Conservation (phyloP, 805 yeast genomes). For the Maudiozyma bulderi region DNA sequence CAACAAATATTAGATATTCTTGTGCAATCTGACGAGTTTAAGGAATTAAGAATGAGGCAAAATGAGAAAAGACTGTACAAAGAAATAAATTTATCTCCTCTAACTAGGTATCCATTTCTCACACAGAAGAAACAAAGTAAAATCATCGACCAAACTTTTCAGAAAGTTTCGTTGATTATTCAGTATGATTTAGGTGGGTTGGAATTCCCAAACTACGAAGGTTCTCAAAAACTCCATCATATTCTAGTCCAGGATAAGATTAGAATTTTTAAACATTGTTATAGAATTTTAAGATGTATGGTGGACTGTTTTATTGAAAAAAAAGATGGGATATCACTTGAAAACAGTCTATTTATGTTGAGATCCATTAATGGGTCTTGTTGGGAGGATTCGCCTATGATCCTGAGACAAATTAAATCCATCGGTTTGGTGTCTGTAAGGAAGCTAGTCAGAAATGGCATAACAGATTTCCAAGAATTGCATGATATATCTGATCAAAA, state of each 20-base stretch:
- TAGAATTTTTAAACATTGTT: conserved; percentile 34
- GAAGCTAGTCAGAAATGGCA: conserved; percentile 30
- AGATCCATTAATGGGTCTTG: conserved; percentile 37
- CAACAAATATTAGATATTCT: conserved; percentile 23
- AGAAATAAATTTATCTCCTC: conserved; percentile 34
- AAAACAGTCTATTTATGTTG: conserved; percentile 30
- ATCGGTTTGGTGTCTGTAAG: conserved; percentile 36
- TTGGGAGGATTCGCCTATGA: conserved; percentile 42
- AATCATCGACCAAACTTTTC: conserved; percentile 20
- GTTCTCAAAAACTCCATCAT: conserved; percentile 32
- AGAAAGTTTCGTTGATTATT: conserved; percentile 35
- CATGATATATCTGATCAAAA: conserved; percentile 22
- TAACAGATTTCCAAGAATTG: conserved; percentile 29
- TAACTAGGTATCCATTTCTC: conserved; percentile 31
- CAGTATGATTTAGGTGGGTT: conserved; percentile 45
- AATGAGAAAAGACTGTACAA: conserved; percentile 38
- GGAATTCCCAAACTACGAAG: conserved; percentile 37
- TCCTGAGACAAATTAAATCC: conserved; percentile 39
- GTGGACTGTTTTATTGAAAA: conserved; percentile 35
- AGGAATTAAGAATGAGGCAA: conserved; percentile 32
- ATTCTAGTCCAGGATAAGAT: conserved; percentile 37
- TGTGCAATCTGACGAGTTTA: conserved; percentile 34
- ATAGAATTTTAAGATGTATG: conserved; percentile 36
- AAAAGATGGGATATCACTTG: conserved; percentile 35
- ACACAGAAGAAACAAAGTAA: conserved; percentile 20